Percentiles rank a stretch among this genome's conserved stretches.
phyloP scores from a whole-genome alignment of 2,329 filamentous ascomycete species.

The Fusarium bactridioides region DNA sequence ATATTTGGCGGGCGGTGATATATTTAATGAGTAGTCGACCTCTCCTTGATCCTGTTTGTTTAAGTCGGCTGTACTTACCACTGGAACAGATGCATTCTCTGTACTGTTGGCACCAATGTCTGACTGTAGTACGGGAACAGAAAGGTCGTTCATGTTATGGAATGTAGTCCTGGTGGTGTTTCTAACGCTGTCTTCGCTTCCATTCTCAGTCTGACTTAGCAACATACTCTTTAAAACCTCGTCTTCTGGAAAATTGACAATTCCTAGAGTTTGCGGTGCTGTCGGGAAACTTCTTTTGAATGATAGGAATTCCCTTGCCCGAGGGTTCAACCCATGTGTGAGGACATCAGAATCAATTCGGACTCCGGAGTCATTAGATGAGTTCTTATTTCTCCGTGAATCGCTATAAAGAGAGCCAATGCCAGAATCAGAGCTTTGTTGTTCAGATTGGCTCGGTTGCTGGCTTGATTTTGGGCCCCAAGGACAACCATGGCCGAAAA shows the following conservation, averaged over 20 bases:
- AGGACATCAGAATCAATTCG: constrained; percentile 9
- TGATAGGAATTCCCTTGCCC: constrained; percentile 47
- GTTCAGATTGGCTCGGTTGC: neutral
- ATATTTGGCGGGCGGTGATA: neutral
- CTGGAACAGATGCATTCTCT: neutral
- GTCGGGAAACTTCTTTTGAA: constrained; percentile 17
- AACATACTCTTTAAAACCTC: neutral
- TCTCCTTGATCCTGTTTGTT: neutral
- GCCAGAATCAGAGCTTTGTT: constrained; percentile 9
- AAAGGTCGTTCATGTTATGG: neutral
- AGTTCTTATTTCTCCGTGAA: neutral
- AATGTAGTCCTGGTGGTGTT: neutral
- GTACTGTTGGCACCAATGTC: neutral
- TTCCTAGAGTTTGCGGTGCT: neutral
- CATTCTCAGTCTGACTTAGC: neutral
- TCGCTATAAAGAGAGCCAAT: neutral
- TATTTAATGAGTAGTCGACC: neutral
- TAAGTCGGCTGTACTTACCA: neutral
- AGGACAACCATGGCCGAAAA: neutral
- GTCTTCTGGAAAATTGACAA: neutral
- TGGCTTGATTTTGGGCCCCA: neutral
- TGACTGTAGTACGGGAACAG: neutral
- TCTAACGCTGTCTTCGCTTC: neutral
- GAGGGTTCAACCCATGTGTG: constrained; percentile 42
- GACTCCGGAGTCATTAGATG: constrained; percentile 31